phyloP scores from a whole-genome alignment of 73 alveolate species.

The Tetrahymena thermophila region DNA sequence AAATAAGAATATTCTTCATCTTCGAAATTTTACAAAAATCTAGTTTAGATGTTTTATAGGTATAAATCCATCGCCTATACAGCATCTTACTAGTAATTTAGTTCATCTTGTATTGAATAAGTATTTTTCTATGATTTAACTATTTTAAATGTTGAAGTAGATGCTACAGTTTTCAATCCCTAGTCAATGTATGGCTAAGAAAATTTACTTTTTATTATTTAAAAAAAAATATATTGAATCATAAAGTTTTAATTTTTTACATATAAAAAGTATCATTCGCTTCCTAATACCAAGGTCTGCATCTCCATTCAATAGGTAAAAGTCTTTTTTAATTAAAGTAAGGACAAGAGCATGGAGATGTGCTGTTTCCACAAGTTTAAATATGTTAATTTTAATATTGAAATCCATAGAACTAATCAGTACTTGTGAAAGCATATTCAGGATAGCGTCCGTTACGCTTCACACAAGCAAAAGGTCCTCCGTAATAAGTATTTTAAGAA shows the following conservation, averaged over 20 bases:
- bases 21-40: background rate
- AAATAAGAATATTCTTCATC: background rate
- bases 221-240: too few relatives aligned
- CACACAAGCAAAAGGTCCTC: background rate
- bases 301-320: background rate
- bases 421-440: background rate
- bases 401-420: background rate
- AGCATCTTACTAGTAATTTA: background rate
- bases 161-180: background rate
- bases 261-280: background rate
- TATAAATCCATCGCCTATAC: background rate
- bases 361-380: background rate
- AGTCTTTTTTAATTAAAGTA: background rate
- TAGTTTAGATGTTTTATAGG: background rate
- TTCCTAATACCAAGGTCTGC: background rate
- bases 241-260: background rate
- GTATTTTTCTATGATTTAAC: background rate
- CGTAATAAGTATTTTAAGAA: background rate
- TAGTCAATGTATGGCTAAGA: background rate
- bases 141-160: background rate
- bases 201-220: background rate
- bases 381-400: too few relatives aligned
- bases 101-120: background rate
- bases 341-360: background rate
- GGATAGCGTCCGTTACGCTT: background rate